These are phyloP conservation scores for Brassica hybrid DNA, from an alignment of 441 rosid genomes.

Conservation along the genomic window DNA sequence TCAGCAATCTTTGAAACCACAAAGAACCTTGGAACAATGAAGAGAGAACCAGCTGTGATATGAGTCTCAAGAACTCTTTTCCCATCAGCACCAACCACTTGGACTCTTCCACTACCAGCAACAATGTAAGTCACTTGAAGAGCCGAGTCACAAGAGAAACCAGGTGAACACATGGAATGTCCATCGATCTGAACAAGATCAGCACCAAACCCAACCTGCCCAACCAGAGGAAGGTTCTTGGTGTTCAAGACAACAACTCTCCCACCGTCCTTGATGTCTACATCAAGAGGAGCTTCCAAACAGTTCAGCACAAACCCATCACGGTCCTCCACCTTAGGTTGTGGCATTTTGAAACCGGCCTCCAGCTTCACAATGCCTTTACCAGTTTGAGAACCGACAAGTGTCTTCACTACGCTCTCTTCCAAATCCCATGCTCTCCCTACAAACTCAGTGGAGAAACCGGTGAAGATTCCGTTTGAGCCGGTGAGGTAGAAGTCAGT, in stretches of 20 bases:
- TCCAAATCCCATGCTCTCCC: no score
- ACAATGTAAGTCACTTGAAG: conserved; percentile 82
- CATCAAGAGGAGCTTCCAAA: conserved; percentile 2
- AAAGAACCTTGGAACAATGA: no score
- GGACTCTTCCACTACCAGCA: conserved; percentile 75
- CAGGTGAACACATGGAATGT: no score
- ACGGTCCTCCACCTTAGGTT: background rate
- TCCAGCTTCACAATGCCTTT: no score
- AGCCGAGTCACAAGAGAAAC: conserved; percentile 85
- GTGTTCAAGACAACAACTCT: conserved; percentile 85
- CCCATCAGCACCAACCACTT: conserved; percentile 78
- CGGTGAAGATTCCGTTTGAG: no score
- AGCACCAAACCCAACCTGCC: background rate
- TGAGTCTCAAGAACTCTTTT: conserved; percentile 49
- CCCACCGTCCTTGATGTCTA: conserved; percentile 63
- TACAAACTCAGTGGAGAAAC: no score
- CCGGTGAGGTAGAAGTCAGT: no score
- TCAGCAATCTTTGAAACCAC: no score
- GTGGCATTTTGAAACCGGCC: no score
- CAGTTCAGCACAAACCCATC: background rate
- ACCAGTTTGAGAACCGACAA: no score
- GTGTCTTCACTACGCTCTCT: no score
- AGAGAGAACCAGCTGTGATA: no score
- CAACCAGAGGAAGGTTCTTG: conserved; percentile 75
- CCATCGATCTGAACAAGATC: background rate